phyloP scores from a whole-genome alignment of 2,329 filamentous ascomycete genomes.

The Alternaria conjuncta region DNA sequence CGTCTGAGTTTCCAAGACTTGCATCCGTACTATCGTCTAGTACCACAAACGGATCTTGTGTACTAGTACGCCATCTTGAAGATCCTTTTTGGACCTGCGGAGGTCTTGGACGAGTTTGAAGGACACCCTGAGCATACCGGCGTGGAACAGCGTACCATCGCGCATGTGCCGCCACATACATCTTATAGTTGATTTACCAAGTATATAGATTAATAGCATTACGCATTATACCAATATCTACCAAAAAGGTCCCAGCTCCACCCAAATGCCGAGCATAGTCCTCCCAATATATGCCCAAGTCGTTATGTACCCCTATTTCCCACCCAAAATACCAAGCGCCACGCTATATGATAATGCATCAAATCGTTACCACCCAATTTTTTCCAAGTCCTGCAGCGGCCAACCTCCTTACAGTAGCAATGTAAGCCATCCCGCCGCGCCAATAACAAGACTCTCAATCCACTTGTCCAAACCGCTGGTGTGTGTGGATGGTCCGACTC shows the following conservation, averaged over 20 bases:
- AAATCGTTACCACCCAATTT: background rate
- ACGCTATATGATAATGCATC: slow-evolving; percentile 6
- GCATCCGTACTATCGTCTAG: background rate
- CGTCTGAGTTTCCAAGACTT: background rate
- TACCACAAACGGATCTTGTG: background rate
- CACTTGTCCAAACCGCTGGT: slow-evolving; percentile 28
- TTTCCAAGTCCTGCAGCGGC: background rate
- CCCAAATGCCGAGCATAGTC: background rate
- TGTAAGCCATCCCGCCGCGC: slow-evolving; percentile 37
- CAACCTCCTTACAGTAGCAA: slow-evolving; percentile 25
- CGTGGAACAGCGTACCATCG: background rate
- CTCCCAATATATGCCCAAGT: background rate
- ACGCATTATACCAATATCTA: background rate
- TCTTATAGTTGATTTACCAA: background rate
- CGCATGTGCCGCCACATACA: background rate
- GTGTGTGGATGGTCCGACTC: slow-evolving; percentile 9
- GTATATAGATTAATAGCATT: background rate
- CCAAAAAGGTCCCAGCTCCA: background rate
- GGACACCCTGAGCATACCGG: background rate
- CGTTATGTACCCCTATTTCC: background rate
- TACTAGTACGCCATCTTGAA: background rate
- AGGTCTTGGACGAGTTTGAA: no score
- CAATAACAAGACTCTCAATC: slow-evolving; percentile 34
- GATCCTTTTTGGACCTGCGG: background rate
- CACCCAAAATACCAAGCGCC: background rate